A percentile compares a stretch with the other conserved stretches of the same genome.
phyloP scores from a whole-genome alignment of 179 eudicot genomes.

The Silene vulgaris region DNA sequence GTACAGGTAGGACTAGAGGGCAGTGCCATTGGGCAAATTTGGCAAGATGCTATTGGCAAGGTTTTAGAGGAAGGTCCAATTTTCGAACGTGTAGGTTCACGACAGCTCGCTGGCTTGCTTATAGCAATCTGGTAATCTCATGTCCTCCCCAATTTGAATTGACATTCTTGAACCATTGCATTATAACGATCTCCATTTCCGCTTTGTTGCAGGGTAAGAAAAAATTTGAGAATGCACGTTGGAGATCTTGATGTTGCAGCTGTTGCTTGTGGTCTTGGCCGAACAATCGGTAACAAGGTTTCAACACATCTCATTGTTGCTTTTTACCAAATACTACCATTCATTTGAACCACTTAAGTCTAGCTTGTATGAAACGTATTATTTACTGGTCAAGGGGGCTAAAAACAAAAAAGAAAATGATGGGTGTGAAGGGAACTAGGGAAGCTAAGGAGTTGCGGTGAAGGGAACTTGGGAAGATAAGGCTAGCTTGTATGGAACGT shows the following conservation, averaged over 20 bases:
- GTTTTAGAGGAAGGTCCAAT: conserved; percentile 70
- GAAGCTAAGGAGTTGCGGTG: no score
- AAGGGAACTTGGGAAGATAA: no score
- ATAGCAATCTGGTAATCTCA: conserved; percentile 77
- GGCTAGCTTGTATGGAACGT: no score
- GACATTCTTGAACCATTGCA: neutral
- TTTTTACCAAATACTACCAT: neutral
- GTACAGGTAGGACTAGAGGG: conserved; percentile 98
- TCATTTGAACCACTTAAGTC: neutral
- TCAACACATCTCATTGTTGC: conserved; percentile 1
- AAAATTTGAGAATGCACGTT: conserved; percentile 66
- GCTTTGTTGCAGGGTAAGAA: conserved; percentile 65
- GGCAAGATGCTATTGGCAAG: conserved; percentile 96
- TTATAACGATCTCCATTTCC: conserved; percentile 7
- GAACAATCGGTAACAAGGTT: conserved; percentile 97
- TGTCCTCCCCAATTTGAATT: neutral
- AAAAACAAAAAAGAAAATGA: no score
- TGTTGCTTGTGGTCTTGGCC: conserved; percentile 97
- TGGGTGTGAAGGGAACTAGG: no score
- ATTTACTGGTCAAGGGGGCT: no score
- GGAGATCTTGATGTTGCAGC: conserved; percentile 97
- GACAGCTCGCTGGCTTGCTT: conserved; percentile 94
- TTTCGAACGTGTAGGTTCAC: conserved; percentile 97
- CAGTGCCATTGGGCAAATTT: conserved; percentile 85
- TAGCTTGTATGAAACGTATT: neutral